phyloP scores from a whole-genome alignment of 2,329 filamentous ascomycete species.

The Alternaria infectoria region DNA sequence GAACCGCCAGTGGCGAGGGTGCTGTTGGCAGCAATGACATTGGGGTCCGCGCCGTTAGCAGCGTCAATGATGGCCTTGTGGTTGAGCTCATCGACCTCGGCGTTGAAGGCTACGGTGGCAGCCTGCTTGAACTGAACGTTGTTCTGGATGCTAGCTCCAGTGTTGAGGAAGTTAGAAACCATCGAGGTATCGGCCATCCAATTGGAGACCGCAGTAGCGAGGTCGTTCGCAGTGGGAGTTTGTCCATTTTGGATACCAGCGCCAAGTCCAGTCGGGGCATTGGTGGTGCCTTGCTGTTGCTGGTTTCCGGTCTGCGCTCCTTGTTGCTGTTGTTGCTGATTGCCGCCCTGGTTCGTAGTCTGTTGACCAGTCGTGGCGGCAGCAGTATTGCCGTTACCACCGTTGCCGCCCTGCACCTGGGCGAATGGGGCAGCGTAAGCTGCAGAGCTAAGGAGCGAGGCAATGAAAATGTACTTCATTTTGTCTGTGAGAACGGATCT shows the following conservation, averaged over 20 bases:
- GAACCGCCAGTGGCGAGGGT: constrained; percentile 45
- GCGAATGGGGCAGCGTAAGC: constrained; percentile 41
- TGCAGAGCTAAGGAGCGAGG: constrained; percentile 41
- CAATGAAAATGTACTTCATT: constrained; percentile 47
- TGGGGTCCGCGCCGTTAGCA: constrained; percentile 31
- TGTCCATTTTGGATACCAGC: constrained; percentile 28
- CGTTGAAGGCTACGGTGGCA: constrained; percentile 46
- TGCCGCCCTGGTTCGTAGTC: constrained; percentile 12
- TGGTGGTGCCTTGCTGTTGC: background rate
- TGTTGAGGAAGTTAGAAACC: constrained; percentile 48
- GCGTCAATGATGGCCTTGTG: constrained; percentile 48
- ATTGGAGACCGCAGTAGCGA: constrained; percentile 46
- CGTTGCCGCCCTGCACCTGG: constrained; percentile 17
- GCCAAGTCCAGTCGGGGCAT: constrained; percentile 21
- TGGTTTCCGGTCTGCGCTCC: background rate
- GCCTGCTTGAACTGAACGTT: constrained; percentile 46
- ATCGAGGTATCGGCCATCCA: constrained; percentile 48
- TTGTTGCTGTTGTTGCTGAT: constrained; percentile 1
- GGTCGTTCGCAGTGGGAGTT: constrained; percentile 34
- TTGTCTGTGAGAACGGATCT: constrained; percentile 28
- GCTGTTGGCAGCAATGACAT: constrained; percentile 45
- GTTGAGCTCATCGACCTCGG: constrained; percentile 48
- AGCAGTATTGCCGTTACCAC: constrained; percentile 5
- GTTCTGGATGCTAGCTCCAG: constrained; percentile 41
- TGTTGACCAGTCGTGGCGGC: constrained; percentile 12